phyloP scores from a whole-genome alignment of 139 green algal genomes.

The Haematococcus lacustris region DNA sequence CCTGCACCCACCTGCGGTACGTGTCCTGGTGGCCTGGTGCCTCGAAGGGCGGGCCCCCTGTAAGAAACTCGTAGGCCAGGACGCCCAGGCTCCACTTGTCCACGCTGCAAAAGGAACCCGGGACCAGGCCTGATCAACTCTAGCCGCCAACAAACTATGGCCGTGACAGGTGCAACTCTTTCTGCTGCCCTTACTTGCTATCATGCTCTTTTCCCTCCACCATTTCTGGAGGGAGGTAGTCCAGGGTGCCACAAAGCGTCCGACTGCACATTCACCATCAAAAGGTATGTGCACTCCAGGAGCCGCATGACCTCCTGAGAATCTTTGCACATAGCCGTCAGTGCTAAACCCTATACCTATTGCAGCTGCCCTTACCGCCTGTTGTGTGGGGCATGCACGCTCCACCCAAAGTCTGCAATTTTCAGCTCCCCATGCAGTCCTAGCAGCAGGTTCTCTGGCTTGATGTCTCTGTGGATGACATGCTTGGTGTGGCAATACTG shows the following conservation, averaged over 20 bases:
- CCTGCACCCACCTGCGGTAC: conserved; percentile 8
- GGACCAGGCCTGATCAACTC: too few species aligned
- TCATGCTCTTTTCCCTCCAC: conserved; percentile 65
- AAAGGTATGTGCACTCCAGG: too few species aligned
- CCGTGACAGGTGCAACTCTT: conserved; percentile 31
- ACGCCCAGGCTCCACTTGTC: conserved; percentile 95
- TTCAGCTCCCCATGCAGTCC: conserved; percentile 88
- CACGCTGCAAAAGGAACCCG: conserved; percentile 51
- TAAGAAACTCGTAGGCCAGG: conserved; percentile 95
- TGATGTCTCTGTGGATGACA: conserved; percentile 99
- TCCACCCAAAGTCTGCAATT: conserved; percentile 98
- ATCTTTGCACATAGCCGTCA: too few species aligned
- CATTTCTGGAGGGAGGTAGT: conserved; percentile 99
- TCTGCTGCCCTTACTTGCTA: too few species aligned
- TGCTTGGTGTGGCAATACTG: conserved; percentile 96
- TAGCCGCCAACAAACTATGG: too few species aligned
- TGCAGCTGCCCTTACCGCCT: background rate
- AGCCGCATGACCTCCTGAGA: too few species aligned
- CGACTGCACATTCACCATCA: too few species aligned
- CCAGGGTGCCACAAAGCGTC: conserved; percentile 95
- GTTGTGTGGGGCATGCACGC: conserved; percentile 82
- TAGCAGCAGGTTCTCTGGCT: conserved; percentile 93
- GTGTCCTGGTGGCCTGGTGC: conserved; percentile 67
- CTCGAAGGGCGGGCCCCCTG: conserved; percentile 88
- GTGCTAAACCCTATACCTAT: too few species aligned